Base-by-base conservation (phyloP, 345 rosid genomes). In the Salix suchowensis region DNA sequence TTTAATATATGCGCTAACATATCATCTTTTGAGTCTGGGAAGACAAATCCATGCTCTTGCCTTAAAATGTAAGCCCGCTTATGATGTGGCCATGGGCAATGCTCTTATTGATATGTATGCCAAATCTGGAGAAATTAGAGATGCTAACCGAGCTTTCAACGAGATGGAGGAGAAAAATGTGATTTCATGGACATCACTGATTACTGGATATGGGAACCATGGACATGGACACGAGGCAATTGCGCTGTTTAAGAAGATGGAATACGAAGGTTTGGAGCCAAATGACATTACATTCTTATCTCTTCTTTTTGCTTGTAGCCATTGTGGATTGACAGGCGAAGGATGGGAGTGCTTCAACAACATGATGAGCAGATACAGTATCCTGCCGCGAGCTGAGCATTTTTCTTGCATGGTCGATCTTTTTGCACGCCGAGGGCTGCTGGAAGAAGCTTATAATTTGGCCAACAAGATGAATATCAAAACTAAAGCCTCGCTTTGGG, bases 21-120 rank as follows among this genome's bases (percentile, higher is more conserved):
- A 26, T 86, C 90, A 72, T 87, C 85, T 3, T 3, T 32, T 87
- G 73, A 80, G 70, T 70, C 60, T 85, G 76, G 97, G 97, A 83
- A 88, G 86, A 75, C 95, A 94, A 80, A 77, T 94, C 30, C 95
- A 90, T 82, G 84, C 89, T 67, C 77, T 87, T 28, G 84, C 88
- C 65, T 39, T 88, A 28, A 91, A 93, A 70, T 82, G 74, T 67
- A 86, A 83, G 46, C 68, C 88, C 26, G 78, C 73, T 67, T 81
- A 81, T 61, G 95, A 76, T 44, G 54, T 80, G 26, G 80, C 83
- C 73, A 61, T 62, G 39, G 73, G 83, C 18, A 80, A 80, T 76
- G 62, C 83, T 15, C 77, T 80, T 2, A 13, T 80, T 37, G 77
- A 80, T 72, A 80, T 80, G 83, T 80, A 76, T 72, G 83, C 83